Percentiles rank a stretch among this genome's conserved stretches.
Conservation (phyloP, 306 rosid genomes). For the Echinosophora koreensis region DNA sequence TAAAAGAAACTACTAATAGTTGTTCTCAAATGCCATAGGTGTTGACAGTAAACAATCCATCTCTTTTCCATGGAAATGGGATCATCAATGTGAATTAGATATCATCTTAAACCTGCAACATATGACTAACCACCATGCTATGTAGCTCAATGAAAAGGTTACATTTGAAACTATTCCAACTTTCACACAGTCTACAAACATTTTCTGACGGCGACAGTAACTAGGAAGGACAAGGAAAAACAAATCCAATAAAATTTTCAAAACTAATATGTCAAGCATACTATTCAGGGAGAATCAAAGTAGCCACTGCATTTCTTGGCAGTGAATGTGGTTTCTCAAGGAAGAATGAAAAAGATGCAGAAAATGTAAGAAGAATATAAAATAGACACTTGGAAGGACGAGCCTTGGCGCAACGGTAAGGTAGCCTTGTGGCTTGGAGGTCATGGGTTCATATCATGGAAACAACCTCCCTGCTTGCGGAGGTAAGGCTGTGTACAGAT, state of each 20-base stretch:
- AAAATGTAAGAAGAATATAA: conserved; percentile 9
- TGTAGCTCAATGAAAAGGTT: not conserved
- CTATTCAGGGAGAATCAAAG: not conserved
- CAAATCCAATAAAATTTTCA: not conserved
- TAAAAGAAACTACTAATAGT: conserved; percentile 1
- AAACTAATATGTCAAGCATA: not conserved
- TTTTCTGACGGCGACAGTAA: conserved; percentile 1
- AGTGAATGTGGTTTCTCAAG: not conserved
- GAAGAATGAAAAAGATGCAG: not conserved
- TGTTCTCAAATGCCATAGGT: not conserved
- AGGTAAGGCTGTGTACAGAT: too few relatives aligned
- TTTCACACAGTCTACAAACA: not conserved
- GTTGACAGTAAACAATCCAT: not conserved
- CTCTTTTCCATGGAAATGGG: not conserved
- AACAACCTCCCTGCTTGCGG: too few relatives aligned
- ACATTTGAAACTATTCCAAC: not conserved
- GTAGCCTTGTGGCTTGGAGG: too few relatives aligned
- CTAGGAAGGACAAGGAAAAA: not conserved
- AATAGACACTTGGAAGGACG: not conserved
- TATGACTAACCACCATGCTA: not conserved
- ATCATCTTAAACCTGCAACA: conserved; percentile 12
- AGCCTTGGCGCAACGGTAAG: too few relatives aligned
- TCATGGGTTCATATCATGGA: too few relatives aligned
- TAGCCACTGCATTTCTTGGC: not conserved
- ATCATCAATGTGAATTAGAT: conserved; percentile 12